Evolutionary conservation across 2,329 filamentous ascomycete species (phyloP).

Genomic region (Didymella keratinophila): DNA sequence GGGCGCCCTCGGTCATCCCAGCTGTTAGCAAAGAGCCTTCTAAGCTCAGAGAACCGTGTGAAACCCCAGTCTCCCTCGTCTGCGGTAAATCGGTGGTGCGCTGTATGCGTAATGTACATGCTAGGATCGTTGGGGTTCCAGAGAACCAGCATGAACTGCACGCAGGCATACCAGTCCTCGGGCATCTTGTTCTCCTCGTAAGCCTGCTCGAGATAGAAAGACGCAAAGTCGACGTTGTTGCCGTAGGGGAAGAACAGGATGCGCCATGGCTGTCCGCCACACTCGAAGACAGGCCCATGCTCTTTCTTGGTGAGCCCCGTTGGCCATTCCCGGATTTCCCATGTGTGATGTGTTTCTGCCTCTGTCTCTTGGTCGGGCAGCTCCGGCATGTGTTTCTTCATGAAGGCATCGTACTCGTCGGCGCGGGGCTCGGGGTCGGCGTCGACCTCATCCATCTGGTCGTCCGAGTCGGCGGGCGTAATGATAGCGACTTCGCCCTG

Average conservation of each 20-base stretch:
- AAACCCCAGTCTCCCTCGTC: slow-evolving; percentile 99
- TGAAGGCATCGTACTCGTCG: slow-evolving; percentile 81
- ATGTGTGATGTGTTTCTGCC: slow-evolving; percentile 79
- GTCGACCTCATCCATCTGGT: slow-evolving; percentile 64
- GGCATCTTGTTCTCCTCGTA: slow-evolving; percentile 77
- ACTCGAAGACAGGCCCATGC: slow-evolving; percentile 87
- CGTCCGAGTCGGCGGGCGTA: slow-evolving; percentile 63
- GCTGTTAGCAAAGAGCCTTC: slow-evolving; percentile 79
- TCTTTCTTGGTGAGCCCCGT: slow-evolving; percentile 73
- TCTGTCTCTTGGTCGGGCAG: slow-evolving; percentile 82
- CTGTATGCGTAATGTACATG: slow-evolving; percentile 76
- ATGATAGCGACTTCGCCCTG: slow-evolving; percentile 69
- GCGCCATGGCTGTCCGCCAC: slow-evolving; percentile 89
- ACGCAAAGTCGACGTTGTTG: slow-evolving; percentile 92
- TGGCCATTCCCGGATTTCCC: slow-evolving; percentile 88
- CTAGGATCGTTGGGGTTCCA: slow-evolving; percentile 95
- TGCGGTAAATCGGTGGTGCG: slow-evolving; percentile 94
- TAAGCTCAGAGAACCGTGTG: slow-evolving; percentile 90
- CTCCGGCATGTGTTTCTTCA: slow-evolving; percentile 76
- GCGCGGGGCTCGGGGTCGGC: slow-evolving; percentile 62
- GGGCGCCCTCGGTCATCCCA: slow-evolving; percentile 76
- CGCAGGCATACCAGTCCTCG: slow-evolving; percentile 95
- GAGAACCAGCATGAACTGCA: slow-evolving; percentile 91
- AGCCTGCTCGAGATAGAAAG: slow-evolving; percentile 95
- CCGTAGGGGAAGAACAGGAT: slow-evolving; percentile 95